Percentiles rank a stretch among this genome's conserved stretches.
These are phyloP conservation scores for Aspergillus sp. DNA, from an alignment of 2,329 filamentous ascomycete species.

Conservation along the genomic window DNA sequence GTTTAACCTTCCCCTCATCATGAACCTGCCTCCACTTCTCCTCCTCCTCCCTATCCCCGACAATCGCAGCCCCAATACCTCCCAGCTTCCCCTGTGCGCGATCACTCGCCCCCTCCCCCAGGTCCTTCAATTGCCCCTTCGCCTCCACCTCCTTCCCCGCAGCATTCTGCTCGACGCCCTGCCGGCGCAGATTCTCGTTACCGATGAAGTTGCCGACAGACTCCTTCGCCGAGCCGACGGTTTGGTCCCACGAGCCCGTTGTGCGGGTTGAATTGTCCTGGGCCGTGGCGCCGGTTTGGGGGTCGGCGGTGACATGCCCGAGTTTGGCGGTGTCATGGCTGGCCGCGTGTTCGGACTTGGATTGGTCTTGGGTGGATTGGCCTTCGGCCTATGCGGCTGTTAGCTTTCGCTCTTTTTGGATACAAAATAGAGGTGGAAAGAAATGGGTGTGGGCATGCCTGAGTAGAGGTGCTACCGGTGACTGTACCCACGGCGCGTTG, in stretches of 20 bases:
- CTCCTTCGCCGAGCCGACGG: slow-evolving; percentile 79
- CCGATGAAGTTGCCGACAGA: slow-evolving; percentile 68
- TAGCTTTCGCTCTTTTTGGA: too few relatives aligned
- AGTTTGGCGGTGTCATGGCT: slow-evolving; percentile 58
- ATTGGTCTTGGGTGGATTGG: slow-evolving; percentile 56
- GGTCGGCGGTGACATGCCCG: slow-evolving; percentile 61
- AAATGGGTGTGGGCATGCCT: slow-evolving; percentile 37
- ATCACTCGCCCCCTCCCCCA: slow-evolving; percentile 59
- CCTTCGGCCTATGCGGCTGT: slow-evolving; percentile 43
- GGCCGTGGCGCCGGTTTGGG: slow-evolving; percentile 61
- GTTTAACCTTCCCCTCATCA: slow-evolving; percentile 74
- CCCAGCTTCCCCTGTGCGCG: slow-evolving; percentile 68
- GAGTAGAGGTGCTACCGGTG: slow-evolving; percentile 64
- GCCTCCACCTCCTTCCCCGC: slow-evolving; percentile 77
- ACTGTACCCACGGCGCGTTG: slow-evolving; percentile 66
- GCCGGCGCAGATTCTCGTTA: slow-evolving; percentile 64
- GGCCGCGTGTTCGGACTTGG: slow-evolving; percentile 53
- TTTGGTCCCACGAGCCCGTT: slow-evolving; percentile 77
- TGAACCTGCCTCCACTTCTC: slow-evolving; percentile 61
- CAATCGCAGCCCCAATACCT: slow-evolving; percentile 62
- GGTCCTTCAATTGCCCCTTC: slow-evolving; percentile 70
- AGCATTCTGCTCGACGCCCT: slow-evolving; percentile 70
- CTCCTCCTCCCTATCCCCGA: slow-evolving; percentile 62
- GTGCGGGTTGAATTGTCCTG: slow-evolving; percentile 67
- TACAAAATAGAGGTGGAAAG: background rate